These are phyloP conservation scores for Vitis hybrid DNA, from an alignment of 177 flowering plant species.

Conservation along the genomic window DNA sequence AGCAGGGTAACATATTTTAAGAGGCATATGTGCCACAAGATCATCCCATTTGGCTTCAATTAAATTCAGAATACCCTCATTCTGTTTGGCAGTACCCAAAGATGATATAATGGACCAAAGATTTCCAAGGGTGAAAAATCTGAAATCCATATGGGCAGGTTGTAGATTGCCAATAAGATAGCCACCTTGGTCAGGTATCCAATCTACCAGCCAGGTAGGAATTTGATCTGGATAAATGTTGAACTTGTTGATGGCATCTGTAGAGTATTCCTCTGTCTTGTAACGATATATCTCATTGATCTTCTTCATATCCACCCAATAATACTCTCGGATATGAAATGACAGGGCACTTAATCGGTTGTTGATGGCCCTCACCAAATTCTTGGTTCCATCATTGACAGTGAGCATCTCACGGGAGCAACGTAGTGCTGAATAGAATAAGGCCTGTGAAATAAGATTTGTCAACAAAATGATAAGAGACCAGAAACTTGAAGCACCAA, in stretches of 20 bases:
- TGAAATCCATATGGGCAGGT: slow-evolving; percentile 48
- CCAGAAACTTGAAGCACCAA: neutral
- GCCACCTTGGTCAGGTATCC: slow-evolving; percentile 46
- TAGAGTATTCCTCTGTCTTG: slow-evolving; percentile 48
- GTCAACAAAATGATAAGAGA: slow-evolving; percentile 1
- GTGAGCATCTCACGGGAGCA: slow-evolving; percentile 43
- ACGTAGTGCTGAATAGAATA: slow-evolving; percentile 43
- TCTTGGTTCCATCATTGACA: slow-evolving; percentile 43
- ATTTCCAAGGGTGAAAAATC: slow-evolving; percentile 48
- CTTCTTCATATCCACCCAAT: slow-evolving; percentile 43
- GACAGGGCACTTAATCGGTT: slow-evolving; percentile 44
- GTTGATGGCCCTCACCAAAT: slow-evolving; percentile 36
- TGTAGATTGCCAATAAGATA: slow-evolving; percentile 42
- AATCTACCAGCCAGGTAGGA: slow-evolving; percentile 45
- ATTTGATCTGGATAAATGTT: slow-evolving; percentile 48
- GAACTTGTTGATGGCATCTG: slow-evolving; percentile 47
- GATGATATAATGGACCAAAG: slow-evolving; percentile 44
- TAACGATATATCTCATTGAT: slow-evolving; percentile 49
- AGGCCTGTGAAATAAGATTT: slow-evolving; percentile 29
- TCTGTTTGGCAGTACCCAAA: slow-evolving; percentile 34
- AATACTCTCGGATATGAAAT: slow-evolving; percentile 45
- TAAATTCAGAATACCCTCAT: slow-evolving; percentile 36
- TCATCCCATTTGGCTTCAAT: slow-evolving; percentile 48
- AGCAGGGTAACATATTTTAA: slow-evolving; percentile 47
- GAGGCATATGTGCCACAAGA: slow-evolving; percentile 40